A percentile compares a stretch with the other conserved stretches of the same genome.
Conservation (phyloP, 2,329 filamentous ascomycete genomes). For the Daldinia eschscholtzii region DNA sequence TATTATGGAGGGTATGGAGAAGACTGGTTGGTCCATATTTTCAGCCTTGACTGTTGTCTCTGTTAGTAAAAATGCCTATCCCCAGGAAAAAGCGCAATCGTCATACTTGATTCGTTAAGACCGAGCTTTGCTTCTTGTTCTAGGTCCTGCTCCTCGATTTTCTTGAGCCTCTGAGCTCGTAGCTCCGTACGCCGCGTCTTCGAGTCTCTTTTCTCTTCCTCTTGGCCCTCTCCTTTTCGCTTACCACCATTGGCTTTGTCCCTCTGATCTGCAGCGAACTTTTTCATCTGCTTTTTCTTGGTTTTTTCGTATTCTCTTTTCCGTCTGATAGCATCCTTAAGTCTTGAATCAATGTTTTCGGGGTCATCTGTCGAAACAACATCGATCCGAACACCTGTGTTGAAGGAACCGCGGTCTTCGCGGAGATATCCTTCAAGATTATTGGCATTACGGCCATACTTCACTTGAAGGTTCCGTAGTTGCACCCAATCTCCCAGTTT, state of each 20-base stretch:
- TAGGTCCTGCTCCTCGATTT: constrained; percentile 48
- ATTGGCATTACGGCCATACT: constrained; percentile 62
- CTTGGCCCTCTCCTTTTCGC: constrained; percentile 40
- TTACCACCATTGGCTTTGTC: constrained; percentile 36
- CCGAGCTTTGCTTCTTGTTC: constrained; percentile 48
- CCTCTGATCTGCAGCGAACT: constrained; percentile 28
- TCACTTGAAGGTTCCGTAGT: constrained; percentile 80
- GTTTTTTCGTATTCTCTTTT: constrained; percentile 72
- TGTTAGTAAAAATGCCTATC: constrained; percentile 34
- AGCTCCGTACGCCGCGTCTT: constrained; percentile 49
- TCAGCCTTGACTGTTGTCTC: constrained; percentile 61
- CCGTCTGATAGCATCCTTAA: constrained; percentile 71
- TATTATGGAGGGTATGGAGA: constrained; percentile 57
- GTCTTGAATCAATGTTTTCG: constrained; percentile 60
- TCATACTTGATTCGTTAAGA: constrained; percentile 52
- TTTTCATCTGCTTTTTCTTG: constrained; percentile 48
- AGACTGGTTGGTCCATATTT: constrained; percentile 54
- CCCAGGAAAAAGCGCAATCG: background rate
- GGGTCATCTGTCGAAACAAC: constrained; percentile 59
- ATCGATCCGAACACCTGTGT: constrained; percentile 68
- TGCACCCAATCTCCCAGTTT: constrained; percentile 71
- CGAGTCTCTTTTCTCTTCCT: constrained; percentile 39
- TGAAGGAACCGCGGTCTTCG: constrained; percentile 63
- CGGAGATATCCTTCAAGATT: constrained; percentile 80
- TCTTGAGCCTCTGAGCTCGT: constrained; percentile 46